Base-by-base conservation (phyloP, 306 rosid species). In the Acacia confusa region DNA sequence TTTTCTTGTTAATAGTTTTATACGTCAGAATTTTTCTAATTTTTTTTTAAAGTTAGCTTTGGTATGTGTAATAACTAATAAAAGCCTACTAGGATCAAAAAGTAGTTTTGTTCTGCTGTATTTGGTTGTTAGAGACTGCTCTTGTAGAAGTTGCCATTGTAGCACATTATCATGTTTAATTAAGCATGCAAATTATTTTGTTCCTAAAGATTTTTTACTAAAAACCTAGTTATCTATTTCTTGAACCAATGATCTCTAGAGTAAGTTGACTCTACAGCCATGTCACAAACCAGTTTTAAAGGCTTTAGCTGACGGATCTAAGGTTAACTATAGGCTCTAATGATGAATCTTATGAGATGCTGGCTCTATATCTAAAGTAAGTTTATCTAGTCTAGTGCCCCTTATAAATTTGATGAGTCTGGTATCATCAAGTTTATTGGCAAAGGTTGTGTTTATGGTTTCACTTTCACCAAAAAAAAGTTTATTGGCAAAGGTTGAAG, bases 361-460 rank as follows among this genome's bases (percentile, higher is more conserved):
- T 1, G 28, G 27, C 50, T 79, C 78, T 38, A 48, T 22, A 57
- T 6, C 36, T 57, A 64, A 53, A 65, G 40, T 71, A 77, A 45
- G 43, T 9, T 83, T 83, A 58, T 73, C 11, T 34, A 64, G 34
- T 55, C 57, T n/a, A n/a, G 27, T 9, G 61, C 64, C 4, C 34
- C 16, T 71, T 50, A 45, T 11, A 30, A 55, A 53, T 82, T 76
- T 53, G 67, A 82, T 64, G 76, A 75, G 64, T 43, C 81, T 52
- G 45, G 70, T 75, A 74, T 75, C 28, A 10, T 63, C 15, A 38
- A n/a, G 65, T 34, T 77, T 40, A 72, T 60, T 36, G 27, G 25
- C 30, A 20, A 76, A 25, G 74, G 55, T 32, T 32, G 20, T 69
- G 53, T 34, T 34, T 34, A 34, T 6, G 38, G 38, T 34, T 34